Conservation (phyloP, 345 rosid species). For the Syzygium aqueum region DNA sequence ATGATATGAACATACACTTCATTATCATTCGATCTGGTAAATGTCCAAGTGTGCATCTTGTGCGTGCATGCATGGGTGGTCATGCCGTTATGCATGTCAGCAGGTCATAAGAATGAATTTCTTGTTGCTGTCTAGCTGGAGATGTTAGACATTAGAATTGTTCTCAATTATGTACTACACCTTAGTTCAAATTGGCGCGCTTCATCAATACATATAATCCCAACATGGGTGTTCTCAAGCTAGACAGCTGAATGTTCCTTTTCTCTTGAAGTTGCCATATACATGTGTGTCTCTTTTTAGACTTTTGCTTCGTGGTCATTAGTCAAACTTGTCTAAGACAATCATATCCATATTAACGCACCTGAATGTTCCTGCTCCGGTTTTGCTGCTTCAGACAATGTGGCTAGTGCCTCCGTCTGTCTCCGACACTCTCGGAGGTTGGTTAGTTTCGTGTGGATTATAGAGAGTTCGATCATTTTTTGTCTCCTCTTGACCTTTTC, state of each 20-base stretch:
- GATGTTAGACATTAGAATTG: neutral
- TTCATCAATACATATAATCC: neutral
- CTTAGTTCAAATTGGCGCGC: neutral
- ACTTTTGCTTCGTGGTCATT: neutral
- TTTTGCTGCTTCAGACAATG: neutral
- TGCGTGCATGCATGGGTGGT: neutral
- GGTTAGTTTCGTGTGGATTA: neutral
- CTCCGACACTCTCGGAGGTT: neutral
- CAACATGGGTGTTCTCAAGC: neutral
- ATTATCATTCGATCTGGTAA: neutral
- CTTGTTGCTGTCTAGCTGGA: neutral
- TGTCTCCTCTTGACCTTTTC: neutral
- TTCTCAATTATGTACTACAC: fast-evolving
- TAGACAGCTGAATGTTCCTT: too few relatives aligned
- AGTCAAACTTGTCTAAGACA: neutral
- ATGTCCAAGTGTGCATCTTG: neutral
- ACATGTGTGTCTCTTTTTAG: neutral
- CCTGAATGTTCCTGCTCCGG: neutral
- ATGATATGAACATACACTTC: neutral
- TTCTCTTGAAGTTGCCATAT: neutral
- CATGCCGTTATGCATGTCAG: neutral
- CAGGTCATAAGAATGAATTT: neutral
- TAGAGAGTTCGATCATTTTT: neutral
- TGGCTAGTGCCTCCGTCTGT: neutral
- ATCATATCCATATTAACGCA: neutral